Base-by-base conservation (phyloP, 768 basidiomycete species). In the Collybiopsis luxurians region DNA sequence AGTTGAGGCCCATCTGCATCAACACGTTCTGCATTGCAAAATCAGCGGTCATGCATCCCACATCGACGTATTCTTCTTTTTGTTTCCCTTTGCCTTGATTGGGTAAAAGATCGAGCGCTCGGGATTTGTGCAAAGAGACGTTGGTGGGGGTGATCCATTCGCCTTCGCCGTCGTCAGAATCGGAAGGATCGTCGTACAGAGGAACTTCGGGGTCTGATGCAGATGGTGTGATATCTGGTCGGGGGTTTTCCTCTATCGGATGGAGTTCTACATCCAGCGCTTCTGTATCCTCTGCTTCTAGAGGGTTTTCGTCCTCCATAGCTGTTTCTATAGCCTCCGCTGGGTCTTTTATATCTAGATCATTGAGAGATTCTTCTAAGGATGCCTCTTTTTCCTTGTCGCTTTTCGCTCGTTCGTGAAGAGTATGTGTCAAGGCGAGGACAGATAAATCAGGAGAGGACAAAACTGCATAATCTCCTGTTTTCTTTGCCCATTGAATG, bases 11-110 rank as follows among this genome's bases (percentile, higher is more conserved):
- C 90, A 98, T 95, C 70, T 97, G 95, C 50, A 99, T 72, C 60
- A 96, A 73, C 21, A 98, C 92, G 65, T 99, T 99, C 73, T 99
- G 97, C 87, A 99, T 97, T 17, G 97, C 97, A 70, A 95, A 98
- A 81, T 99, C 97, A 21, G 92, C 92, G 9, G 97, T 98, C 90
- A 98, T 94, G 68, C 95, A 97, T 17, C 95, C 97, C 4, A 83
- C 85, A 52, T 77, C 78, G 45, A 96, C 64, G 0, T 61, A 38
- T 44, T 76, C 73, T 40, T 75, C 69, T 64, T 63, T 66, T 59
- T 65, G 66, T 48, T 69, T 71, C 56, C 75, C 65, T 62, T 75
- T 74, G 56, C 73, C 64, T 46, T 73, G 74, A 28, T 64, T 76
- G 3, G 94, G 90, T 28, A 96, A 79, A 36, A 97, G 79, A 23